These are phyloP conservation scores for Dictyophora rubrovolvata DNA, from an alignment of 768 basidiomycete genomes.

Conservation along the genomic window DNA sequence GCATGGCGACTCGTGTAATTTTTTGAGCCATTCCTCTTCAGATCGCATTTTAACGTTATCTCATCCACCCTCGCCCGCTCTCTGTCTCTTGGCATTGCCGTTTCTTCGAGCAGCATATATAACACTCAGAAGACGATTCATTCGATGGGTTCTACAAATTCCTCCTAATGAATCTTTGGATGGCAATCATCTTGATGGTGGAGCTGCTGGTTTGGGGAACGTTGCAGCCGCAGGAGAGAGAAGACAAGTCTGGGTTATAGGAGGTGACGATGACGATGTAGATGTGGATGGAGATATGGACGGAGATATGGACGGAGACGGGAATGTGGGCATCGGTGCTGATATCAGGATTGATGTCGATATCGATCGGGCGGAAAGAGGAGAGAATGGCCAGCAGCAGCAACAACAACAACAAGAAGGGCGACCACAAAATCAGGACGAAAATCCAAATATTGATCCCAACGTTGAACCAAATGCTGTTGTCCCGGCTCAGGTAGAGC, in stretches of 20 bases:
- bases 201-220: background rate
- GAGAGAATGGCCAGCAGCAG: conserved; percentile 14
- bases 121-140: background rate
- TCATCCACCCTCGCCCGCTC: conserved; percentile 5
- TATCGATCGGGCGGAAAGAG: conserved; percentile 19
- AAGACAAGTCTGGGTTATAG: conserved; percentile 1
- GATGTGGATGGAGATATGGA: background rate
- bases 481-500: conserved; percentile 17
- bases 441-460: conserved; percentile 11
- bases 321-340: conserved; percentile 1
- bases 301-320: background rate
- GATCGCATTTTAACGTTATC: background rate
- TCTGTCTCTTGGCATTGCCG: background rate
- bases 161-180: background rate
- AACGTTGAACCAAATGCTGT: conserved; percentile 5
- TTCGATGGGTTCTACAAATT: background rate
- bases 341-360: conserved; percentile 16
- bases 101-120: conserved; percentile 7
- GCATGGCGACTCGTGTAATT: background rate
- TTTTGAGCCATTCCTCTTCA: background rate
- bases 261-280: background rate
- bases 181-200: too few relatives aligned
- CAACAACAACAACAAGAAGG: conserved; percentile 9
- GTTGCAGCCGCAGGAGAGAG: background rate
- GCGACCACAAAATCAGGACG: background rate